phyloP scores from a whole-genome alignment of 805 yeast species.

The Zygosaccharomyces bailii region DNA sequence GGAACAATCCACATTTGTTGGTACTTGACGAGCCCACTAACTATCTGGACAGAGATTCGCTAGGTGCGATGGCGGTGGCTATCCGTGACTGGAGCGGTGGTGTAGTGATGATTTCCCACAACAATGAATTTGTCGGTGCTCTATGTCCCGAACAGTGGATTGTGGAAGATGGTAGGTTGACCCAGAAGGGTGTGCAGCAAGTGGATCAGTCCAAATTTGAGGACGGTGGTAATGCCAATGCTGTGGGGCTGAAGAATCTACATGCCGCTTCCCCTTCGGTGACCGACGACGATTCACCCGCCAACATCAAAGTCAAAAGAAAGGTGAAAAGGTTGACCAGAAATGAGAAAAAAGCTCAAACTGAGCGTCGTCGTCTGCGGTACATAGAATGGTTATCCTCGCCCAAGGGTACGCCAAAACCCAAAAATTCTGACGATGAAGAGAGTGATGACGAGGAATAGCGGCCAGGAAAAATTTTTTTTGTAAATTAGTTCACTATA shows the following conservation, averaged over 20 bases:
- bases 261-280: conserved; percentile 45
- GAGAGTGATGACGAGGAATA: conserved; percentile 24
- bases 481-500: conserved; percentile 1
- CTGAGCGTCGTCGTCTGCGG: conserved; percentile 90
- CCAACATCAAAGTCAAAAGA: conserved; percentile 86
- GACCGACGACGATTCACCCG: conserved; percentile 84
- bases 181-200: conserved; percentile 73
- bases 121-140: conserved; percentile 95
- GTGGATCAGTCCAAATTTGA: conserved; percentile 80
- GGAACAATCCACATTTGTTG: conserved; percentile 97
- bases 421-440: conserved; percentile 91
- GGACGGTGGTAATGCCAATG: conserved; percentile 59
- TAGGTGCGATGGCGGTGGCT: conserved; percentile 96
- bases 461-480: conserved; percentile 2
- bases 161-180: conserved; percentile 87
- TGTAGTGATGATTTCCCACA: conserved; percentile 97
- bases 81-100: conserved; percentile 98
- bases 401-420: conserved; percentile 98
- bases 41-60: conserved; percentile 94
- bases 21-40: conserved; percentile 98
- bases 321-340: conserved; percentile 97
- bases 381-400: conserved; percentile 91
- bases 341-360: conserved; percentile 89
- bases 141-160: conserved; percentile 98
- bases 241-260: conserved; percentile 47